Evolutionary conservation across 1,284 basidiomycete genomes (phyloP).

Genomic region (Fomes fomentarius): DNA sequence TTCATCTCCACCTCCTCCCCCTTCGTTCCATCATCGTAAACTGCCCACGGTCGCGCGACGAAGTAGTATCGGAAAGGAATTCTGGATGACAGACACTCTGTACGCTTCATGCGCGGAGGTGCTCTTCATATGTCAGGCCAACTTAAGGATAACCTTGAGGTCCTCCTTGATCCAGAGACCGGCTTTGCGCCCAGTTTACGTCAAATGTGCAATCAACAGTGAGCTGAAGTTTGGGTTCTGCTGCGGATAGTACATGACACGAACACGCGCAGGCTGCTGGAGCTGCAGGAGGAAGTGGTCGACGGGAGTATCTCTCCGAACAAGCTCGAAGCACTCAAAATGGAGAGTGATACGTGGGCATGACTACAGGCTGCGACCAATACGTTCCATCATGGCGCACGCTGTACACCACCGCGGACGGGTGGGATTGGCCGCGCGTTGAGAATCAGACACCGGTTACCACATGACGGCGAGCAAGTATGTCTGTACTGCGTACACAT

Average conservation of each 20-base stretch:
- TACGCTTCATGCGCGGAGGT: slow-evolving; percentile 69
- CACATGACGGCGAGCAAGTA: too few species aligned
- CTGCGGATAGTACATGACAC: not conserved
- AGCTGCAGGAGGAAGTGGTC: slow-evolving; percentile 49
- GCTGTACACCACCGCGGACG: too few species aligned
- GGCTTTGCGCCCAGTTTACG: slow-evolving; percentile 73
- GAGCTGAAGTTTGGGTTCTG: slow-evolving; percentile 29
- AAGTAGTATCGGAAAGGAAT: too few species aligned
- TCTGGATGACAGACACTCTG: slow-evolving; percentile 40
- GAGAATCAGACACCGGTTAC: too few species aligned
- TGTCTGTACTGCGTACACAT: too few species aligned
- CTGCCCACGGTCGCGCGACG: too few species aligned
- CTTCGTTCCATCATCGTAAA: too few species aligned
- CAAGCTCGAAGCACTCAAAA: slow-evolving; percentile 62
- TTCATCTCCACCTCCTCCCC: too few species aligned
- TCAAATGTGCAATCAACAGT: slow-evolving; percentile 69
- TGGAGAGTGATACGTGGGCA: slow-evolving; percentile 84
- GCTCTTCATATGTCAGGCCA: slow-evolving; percentile 56
- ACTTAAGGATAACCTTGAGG: slow-evolving; percentile 62
- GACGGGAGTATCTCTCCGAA: slow-evolving; percentile 42
- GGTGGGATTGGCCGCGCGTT: too few species aligned
- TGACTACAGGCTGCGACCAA: too few species aligned
- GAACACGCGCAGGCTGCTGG: slow-evolving; percentile 45
- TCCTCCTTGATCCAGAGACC: slow-evolving; percentile 61
- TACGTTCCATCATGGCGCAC: too few species aligned